Evolutionary conservation across 2,329 filamentous ascomycete genomes (phyloP), one percentile per base, ranked within the genome.

Genomic region (Neopestalotiopsis rosae): DNA sequence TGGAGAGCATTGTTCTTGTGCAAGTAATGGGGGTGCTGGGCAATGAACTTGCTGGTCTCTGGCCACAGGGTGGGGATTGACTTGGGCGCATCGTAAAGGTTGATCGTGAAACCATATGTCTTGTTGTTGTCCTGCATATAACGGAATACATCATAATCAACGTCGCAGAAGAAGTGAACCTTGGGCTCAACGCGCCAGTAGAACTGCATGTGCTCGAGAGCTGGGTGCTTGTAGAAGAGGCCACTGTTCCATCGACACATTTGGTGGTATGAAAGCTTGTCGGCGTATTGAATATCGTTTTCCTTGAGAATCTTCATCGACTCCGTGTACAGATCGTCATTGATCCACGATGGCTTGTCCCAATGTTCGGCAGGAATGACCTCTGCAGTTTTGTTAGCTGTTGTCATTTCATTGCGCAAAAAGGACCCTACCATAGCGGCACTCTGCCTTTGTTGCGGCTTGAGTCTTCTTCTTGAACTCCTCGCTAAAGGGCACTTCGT

Each of bases 161-260:
- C 87, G 76, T 98, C 94, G 86, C 96, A 99, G 88, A 98, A 99
- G 87, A 98, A 99, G 82, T 98, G 94, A 58, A 99, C 96, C 73
- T 98, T 97, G 66, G 96, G 96, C 80, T 99, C 96, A 62, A 99
- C 96, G 69, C 96, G 93, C 96, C 96, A 99, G 86, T 99, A 99
- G 86, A 94, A 99, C 74, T 94, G 93, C 72, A 88, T 90, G 75
- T 96, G 82, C 72, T 90, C 86, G 68, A 99, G 88, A 0, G 94
- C 95, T 0, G 94, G 94, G 81, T 99, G 96, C 78, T 96, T 94
- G 86, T 97, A 98, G 86, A 99, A 99, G 81, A 98, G 87, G 77
- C 96, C 96, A 77, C 93, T 97, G 84, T 99, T 99, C 96, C 96
- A 99, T 68, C 96, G 91, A 79, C 96, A 99, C 96, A 99, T 99